phyloP scores from a whole-genome alignment of 2,329 filamentous ascomycete species.

The Phyllosticta citrichinensis region DNA sequence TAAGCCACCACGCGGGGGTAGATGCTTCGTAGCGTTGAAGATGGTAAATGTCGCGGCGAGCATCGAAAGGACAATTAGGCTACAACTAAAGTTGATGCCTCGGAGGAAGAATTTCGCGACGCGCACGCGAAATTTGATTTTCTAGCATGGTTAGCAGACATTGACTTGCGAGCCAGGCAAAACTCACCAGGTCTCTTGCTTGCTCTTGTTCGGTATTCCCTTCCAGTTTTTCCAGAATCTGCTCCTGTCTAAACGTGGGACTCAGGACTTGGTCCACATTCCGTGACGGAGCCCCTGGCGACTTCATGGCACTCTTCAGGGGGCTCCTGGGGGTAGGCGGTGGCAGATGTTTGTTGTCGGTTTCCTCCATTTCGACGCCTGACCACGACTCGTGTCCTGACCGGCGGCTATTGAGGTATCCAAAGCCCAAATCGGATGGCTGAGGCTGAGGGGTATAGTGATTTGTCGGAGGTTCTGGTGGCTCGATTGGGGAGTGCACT shows the following conservation, averaged over 20 bases:
- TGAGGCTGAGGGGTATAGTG: conserved; percentile 53
- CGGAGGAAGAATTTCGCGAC: conserved; percentile 93
- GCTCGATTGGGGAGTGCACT: conserved; percentile 65
- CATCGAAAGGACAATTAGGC: conserved; percentile 87
- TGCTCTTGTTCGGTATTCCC: conserved; percentile 75
- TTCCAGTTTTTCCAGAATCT: conserved; percentile 77
- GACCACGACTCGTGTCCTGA: conserved; percentile 16
- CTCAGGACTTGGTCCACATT: conserved; percentile 69
- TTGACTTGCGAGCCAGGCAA: neutral
- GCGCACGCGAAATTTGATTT: conserved; percentile 82
- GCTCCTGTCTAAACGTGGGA: conserved; percentile 84
- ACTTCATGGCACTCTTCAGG: conserved; percentile 82
- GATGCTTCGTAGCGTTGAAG: conserved; percentile 74
- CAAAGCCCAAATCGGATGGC: conserved; percentile 83
- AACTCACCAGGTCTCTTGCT: conserved; percentile 72
- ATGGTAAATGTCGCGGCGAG: conserved; percentile 79
- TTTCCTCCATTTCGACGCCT: conserved; percentile 45
- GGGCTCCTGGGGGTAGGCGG: conserved; percentile 58
- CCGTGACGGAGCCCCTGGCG: conserved; percentile 66
- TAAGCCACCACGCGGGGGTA: conserved; percentile 68
- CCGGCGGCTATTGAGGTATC: conserved; percentile 62
- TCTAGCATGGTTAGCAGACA: conserved; percentile 47
- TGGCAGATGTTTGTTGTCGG: conserved; percentile 35
- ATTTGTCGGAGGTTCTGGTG: conserved; percentile 45
- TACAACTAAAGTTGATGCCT: conserved; percentile 93